Evolutionary conservation across 2,329 filamentous ascomycete genomes (phyloP).

Genomic region (Mariannaea sp.): DNA sequence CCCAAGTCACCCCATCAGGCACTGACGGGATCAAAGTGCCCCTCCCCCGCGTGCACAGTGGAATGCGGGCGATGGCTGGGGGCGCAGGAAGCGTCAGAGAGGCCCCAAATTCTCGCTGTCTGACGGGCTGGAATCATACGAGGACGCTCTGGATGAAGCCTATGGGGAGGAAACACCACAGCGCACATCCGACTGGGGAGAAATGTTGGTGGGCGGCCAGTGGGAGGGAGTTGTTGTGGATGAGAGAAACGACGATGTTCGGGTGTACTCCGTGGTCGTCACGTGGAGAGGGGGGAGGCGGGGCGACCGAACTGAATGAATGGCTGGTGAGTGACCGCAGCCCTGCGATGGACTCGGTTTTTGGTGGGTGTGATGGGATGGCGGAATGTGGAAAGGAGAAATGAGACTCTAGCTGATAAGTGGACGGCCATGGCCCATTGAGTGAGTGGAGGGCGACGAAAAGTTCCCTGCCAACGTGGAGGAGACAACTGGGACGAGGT

Average conservation of each 20-base stretch:
- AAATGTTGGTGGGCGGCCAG: slow-evolving; percentile 25
- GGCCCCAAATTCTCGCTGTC: slow-evolving; percentile 20
- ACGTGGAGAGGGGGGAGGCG: slow-evolving; percentile 29
- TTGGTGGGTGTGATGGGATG: neutral
- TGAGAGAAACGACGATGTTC: slow-evolving; percentile 19
- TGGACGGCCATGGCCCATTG: neutral
- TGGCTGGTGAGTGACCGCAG: neutral
- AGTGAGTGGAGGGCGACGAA: neutral
- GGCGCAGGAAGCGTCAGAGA: slow-evolving; percentile 23
- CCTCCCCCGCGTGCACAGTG: slow-evolving; percentile 35
- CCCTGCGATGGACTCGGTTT: neutral
- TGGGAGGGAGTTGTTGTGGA: slow-evolving; percentile 14
- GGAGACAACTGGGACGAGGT: neutral
- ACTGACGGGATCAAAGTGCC: slow-evolving; percentile 28
- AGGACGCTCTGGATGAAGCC: slow-evolving; percentile 10
- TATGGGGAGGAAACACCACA: slow-evolving; percentile 20
- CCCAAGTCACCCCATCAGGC: slow-evolving; percentile 33
- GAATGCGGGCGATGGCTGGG: slow-evolving; percentile 21
- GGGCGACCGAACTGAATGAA: neutral
- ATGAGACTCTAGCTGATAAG: neutral
- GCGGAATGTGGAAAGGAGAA: neutral
- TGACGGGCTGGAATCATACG: slow-evolving; percentile 29
- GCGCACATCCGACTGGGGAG: slow-evolving; percentile 12
- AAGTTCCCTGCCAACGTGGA: neutral
- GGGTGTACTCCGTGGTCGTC: slow-evolving; percentile 38